Percentiles rank a stretch among this genome's conserved stretches.
Conservation (phyloP, 331 rosid genomes). For the Pyrus hybrid region DNA sequence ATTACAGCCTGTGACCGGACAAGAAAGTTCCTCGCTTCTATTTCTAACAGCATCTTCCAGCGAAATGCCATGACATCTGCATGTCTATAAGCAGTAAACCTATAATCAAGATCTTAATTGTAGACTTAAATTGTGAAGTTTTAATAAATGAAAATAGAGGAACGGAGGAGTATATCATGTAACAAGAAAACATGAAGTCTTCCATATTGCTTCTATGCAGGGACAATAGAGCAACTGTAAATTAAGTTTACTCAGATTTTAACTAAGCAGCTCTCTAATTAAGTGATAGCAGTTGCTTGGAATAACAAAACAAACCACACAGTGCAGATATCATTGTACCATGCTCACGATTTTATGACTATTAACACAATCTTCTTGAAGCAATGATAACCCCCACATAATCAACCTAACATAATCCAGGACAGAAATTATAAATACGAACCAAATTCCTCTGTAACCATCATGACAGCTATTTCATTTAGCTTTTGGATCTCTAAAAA, state of each 20-base stretch:
- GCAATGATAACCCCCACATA: neutral
- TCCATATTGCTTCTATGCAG: neutral
- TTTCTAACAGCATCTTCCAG: constrained; percentile 30
- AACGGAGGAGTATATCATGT: neutral
- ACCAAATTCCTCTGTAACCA: neutral
- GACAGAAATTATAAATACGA: neutral
- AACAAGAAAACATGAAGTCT: neutral
- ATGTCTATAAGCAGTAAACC: constrained; percentile 37
- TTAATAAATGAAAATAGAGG: neutral
- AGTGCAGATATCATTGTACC: neutral
- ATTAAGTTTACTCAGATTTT: neutral
- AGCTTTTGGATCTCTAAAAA: neutral
- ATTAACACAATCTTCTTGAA: neutral
- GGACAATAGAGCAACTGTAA: neutral
- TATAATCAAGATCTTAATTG: constrained; percentile 5
- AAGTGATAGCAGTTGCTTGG: neutral
- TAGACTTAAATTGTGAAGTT: neutral
- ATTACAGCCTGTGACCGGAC: constrained; percentile 53
- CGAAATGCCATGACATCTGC: constrained; percentile 73
- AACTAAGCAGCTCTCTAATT: neutral
- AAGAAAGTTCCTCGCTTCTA: constrained; percentile 24
- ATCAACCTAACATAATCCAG: neutral
- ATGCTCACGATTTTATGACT: neutral
- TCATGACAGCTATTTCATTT: neutral
- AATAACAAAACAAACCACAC: neutral